Conservation (phyloP, 805 yeast species). For the Yarrowia hollandica region DNA sequence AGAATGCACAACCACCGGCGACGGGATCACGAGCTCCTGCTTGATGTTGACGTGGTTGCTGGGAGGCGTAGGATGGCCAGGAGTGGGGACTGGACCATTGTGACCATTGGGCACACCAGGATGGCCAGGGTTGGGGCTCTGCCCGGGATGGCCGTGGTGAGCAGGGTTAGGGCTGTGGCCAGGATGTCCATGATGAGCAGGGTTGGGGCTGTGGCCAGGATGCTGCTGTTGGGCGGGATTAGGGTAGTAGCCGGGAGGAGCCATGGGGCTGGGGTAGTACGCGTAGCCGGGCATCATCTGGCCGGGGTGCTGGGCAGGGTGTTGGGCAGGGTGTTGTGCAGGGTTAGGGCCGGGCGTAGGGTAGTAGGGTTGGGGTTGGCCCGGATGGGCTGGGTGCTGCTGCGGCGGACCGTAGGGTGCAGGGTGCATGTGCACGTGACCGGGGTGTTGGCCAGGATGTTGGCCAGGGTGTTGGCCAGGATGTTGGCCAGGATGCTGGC, state of each 20-base stretch:
- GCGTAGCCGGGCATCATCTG: background rate
- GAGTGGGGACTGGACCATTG: background rate
- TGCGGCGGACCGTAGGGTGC: too few species aligned
- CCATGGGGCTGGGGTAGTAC: background rate
- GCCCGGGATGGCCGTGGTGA: background rate
- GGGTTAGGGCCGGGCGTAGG: background rate
- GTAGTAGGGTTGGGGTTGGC: too few species aligned
- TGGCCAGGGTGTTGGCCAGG: background rate
- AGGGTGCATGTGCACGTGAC: background rate
- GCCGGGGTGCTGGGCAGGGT: background rate
- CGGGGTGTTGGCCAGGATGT: background rate
- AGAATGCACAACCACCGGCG: background rate
- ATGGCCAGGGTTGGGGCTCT: too few species aligned
- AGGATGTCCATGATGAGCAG: background rate
- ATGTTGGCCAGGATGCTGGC: too few species aligned
- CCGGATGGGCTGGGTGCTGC: too few species aligned
- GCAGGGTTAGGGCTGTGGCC: background rate
- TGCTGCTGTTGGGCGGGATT: too few species aligned
- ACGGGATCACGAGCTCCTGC: constrained; percentile 1
- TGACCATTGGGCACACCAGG: too few species aligned
- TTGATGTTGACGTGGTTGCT: background rate
- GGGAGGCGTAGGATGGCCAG: background rate
- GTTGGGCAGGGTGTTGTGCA: background rate
- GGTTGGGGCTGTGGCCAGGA: background rate
- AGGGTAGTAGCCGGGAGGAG: constrained; percentile 10